Conservation (phyloP, 129 eudicot species). For the Chrysanthemum makinoi region DNA sequence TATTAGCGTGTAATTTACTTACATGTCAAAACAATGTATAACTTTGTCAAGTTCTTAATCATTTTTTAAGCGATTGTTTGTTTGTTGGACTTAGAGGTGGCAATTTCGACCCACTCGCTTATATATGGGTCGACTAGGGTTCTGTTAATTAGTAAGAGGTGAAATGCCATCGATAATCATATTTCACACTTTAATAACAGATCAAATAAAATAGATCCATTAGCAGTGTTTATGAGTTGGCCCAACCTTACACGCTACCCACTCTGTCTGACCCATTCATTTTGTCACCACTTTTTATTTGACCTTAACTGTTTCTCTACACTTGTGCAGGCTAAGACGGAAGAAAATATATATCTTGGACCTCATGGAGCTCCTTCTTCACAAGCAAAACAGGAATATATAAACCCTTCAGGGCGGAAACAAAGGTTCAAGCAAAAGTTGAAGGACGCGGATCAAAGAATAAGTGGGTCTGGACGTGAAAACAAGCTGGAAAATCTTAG, state of each 20-base stretch:
- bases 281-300: too few species aligned
- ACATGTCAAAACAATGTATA: background rate
- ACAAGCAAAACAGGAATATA: slow-evolving; percentile 56
- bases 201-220: too few species aligned
- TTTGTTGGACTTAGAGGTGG: background rate
- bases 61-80: background rate
- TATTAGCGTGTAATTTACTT: too few species aligned
- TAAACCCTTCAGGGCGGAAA: slow-evolving; percentile 62
- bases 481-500: slow-evolving; percentile 69
- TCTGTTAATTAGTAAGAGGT: background rate
- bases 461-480: slow-evolving; percentile 67
- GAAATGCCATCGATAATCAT: too few species aligned
- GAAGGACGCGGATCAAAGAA: slow-evolving; percentile 70
- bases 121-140: background rate
- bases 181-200: too few species aligned
- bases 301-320: too few species aligned
- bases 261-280: too few species aligned
- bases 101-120: background rate
- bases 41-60: slow-evolving; percentile 2
- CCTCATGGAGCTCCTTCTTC: slow-evolving; percentile 98
- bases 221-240: too few species aligned
- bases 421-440: slow-evolving; percentile 83
- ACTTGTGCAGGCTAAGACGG: slow-evolving; percentile 50
- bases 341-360: slow-evolving; percentile 79
- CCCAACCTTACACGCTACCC: too few species aligned